Evolutionary conservation across 768 basidiomycete species (phyloP), one percentile per base, ranked within the genome.

Genomic region (Gyrodon lividus): DNA sequence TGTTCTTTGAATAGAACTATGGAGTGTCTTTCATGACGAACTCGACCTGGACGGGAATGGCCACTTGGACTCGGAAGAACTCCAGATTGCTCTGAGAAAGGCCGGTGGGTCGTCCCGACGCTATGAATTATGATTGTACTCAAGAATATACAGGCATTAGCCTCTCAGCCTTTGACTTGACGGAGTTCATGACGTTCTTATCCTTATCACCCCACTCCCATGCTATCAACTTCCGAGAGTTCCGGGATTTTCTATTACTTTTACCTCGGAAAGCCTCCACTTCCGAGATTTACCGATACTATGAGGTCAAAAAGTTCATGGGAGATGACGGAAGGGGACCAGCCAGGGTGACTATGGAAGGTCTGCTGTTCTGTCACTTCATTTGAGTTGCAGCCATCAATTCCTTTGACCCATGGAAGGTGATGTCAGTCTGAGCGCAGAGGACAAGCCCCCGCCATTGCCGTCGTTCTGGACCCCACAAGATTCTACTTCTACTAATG

Each of bases 21-120:
- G 95, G 95, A 76, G 81, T 45, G 84, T 94, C 49, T 97, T 97
- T 70, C 90, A 91, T 57, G 78, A 92, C 63, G 89, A 94, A 60
- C 79, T 97, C 43, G 95, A 96, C 72, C 74, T 92, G 54, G 92
- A 97, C 62, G 81, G 88, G 23, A 91, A 97, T 69, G 93, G 92
- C 7, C 81, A 80, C 50, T 68, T 97, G 26, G 92, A 94, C 61
- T 73, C 79, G 7, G 69, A 72, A 14, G 87, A 88, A 61, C 71
- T 89, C 51, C 64, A 73, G 34, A 58, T 74, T n/a, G 86, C 87
- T 4, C 71, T 96, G 40, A 69, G 72, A 46, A 83, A 86, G 67
- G 86, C 89, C 63, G 90, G 92, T 90, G 56, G 56, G 58, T 57
- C 35, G 46, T 55, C 47, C 48, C 35, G 51, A 55, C 71, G 63